Evolutionary conservation across 164 flowering plant genomes (phyloP), one percentile per base, ranked within the genome.

Genomic region (Annona squamosa): DNA sequence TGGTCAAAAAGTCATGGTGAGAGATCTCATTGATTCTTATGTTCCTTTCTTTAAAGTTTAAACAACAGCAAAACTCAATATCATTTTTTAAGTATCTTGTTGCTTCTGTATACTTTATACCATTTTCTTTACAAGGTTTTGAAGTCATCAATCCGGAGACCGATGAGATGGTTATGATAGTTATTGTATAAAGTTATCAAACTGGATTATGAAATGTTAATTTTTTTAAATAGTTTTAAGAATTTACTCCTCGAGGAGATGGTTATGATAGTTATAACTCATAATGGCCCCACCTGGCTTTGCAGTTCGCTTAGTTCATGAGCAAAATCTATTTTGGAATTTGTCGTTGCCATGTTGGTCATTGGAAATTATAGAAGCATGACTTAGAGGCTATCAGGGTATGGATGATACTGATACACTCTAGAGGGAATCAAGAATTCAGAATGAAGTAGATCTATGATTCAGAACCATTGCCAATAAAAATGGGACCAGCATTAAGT

Each of bases 1-100:
- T 91, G 96, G 98, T 93, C 96, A 44, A 81, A 80, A 72, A 83
- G 77, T 81, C 91, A 93, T 79, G 82, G 98, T 91, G 74, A 82
- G 83, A 82, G 83, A 65, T 12, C 59, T 47, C 26, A 18, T 48
- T 43, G 65, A 17, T n/a, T 19, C 65, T 17, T 63, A n/a, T 13
- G 5, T 59, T 37, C 17, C 4, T 42, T 3, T 3, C n/a, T 71
- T 59, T 43, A 43, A 43, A 26, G 18, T 57, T 42, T 4, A 4
- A 3, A 43, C 43, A 19, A 26, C 7, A 26, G 48, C 16, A 4
- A 56, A 17, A 17, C 37, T 19, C 65, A 2, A 4, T 48, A 52
- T 52, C 13, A 10, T 48, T 52, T 52, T 52, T 52, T 52, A 9
- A 52, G 9, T 52, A 7, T 52, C 3, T 52, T 17, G 19, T 63